phyloP scores from a whole-genome alignment of 1,139 yeast genomes.

The Magnusiomyces clavatus region DNA sequence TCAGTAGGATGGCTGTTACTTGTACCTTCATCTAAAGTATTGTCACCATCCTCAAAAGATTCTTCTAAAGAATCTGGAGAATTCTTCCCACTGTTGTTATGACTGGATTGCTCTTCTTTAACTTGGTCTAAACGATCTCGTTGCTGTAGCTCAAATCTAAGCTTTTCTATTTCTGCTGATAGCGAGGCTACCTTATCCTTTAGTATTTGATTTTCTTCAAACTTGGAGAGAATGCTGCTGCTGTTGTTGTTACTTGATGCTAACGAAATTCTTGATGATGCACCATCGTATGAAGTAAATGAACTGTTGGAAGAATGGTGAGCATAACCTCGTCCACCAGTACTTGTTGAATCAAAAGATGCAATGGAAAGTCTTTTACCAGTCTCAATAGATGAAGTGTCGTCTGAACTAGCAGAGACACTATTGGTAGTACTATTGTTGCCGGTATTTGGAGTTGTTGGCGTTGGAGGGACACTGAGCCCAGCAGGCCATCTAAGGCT shows the following conservation, averaged over 20 bases:
- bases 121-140: slow-evolving; percentile 8
- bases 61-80: neutral
- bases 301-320: slow-evolving; percentile 12
- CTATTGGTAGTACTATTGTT: neutral
- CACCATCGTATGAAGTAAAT: slow-evolving; percentile 11
- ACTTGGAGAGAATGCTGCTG: neutral
- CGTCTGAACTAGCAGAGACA: neutral
- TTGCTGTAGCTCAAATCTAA: slow-evolving; percentile 12
- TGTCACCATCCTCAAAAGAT: slow-evolving; percentile 1
- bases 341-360: slow-evolving; percentile 2
- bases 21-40: neutral
- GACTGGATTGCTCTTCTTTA: neutral
- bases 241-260: neutral
- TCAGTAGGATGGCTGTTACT: neutral
- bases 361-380: slow-evolving; percentile 1
- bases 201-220: slow-evolving; percentile 9
- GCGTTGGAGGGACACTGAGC: too few species aligned
- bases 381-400: neutral
- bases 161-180: slow-evolving; percentile 13
- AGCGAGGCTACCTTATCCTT: slow-evolving; percentile 12
- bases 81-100: neutral
- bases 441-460: too few species aligned
- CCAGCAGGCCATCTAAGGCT: too few species aligned
- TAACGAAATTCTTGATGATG: neutral
- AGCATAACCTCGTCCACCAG: slow-evolving; percentile 6